Base-by-base conservation (phyloP, 345 rosid genomes). In the Mercurialis annua region DNA sequence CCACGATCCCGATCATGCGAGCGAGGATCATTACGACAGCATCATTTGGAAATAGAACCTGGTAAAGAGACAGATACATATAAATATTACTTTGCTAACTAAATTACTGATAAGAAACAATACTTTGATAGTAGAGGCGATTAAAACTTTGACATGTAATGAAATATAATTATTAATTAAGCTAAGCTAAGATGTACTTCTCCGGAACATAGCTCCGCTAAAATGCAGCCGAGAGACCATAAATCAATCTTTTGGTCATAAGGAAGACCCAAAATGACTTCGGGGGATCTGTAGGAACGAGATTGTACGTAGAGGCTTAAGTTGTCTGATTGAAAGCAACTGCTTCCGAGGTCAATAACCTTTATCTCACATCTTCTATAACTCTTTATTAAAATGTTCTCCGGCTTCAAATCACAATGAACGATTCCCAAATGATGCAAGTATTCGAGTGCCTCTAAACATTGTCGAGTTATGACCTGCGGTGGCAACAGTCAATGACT, bases 271-370 rank as follows among this genome's bases (percentile, higher is more conserved):
- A 89, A 81, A 64, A 91, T 94, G 70, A 94, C 99, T 83, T 94
- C 98, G 0, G 99, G 99, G 51, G 99, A 97, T 83, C 98, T 80
- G 58, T 94, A 94, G 56, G 99, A 94, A 54, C 97, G 97, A 4
- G 99, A 89, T 67, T 91, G 99, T 34, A 91, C 97, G 31, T 94
- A 94, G 36, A 86, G 76, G 63, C 97, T 86, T 66, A 94, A 72
- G 78, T 81, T 85, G 80, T 94, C 98, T 0, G 90, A 79, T 53
- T 68, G 82, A 74, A 94, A 94, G 80, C 99, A 91, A 69, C 99
- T 94, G 81, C 98, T 91, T 71, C 99, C 99, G 17, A 94, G 98
- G 79, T 94, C 99, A n/a, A 94, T 94, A 65, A 91, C 81, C 71
- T 94, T 94, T 54, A 91, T 73, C 76, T 85, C 86, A 16, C 92